These are phyloP conservation scores for Eremothecium gossypii DNA, from an alignment of 1,139 yeast species.

Conservation along the genomic window DNA sequence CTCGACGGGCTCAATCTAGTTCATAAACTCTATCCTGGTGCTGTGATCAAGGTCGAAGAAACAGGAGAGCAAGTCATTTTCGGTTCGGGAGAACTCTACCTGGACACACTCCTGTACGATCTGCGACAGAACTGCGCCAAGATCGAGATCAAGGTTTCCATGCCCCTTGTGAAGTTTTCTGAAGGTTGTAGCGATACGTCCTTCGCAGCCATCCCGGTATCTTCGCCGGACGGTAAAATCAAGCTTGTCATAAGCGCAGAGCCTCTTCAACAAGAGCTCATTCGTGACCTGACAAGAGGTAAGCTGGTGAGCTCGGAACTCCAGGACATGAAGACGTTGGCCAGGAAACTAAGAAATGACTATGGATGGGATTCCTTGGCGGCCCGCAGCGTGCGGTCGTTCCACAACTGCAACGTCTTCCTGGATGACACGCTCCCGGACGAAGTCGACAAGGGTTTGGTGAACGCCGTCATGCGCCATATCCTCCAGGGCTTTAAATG, in stretches of 20 bases:
- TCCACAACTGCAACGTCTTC: constrained; percentile 51
- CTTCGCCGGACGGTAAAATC: constrained; percentile 47
- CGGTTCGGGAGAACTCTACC: constrained; percentile 81
- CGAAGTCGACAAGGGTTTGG: constrained; percentile 52
- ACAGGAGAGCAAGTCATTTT: constrained; percentile 78
- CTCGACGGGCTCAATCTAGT: constrained; percentile 58
- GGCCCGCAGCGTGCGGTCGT: constrained; percentile 73
- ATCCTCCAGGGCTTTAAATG: constrained; percentile 74
- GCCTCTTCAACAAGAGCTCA: constrained; percentile 52
- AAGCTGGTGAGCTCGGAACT: constrained; percentile 30
- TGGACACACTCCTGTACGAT: constrained; percentile 80
- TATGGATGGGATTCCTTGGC: constrained; percentile 81
- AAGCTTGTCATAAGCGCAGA: constrained; percentile 68
- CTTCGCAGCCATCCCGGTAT: constrained; percentile 53
- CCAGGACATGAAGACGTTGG: constrained; percentile 37
- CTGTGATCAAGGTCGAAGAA: constrained; percentile 65
- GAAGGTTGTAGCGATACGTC: constrained; percentile 71
- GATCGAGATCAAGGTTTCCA: constrained; percentile 72
- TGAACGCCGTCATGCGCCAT: constrained; percentile 40
- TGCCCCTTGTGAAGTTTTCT: constrained; percentile 69
- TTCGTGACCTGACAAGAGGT: constrained; percentile 50
- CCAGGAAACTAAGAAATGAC: constrained; percentile 46
- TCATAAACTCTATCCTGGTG: constrained; percentile 56
- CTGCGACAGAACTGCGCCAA: constrained; percentile 51
- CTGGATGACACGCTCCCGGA: constrained; percentile 70